A percentile compares a stretch with the other conserved stretches of the same genome.
Evolutionary conservation across 2,329 filamentous ascomycete species (phyloP).

Genomic region (Fusarium nurragi): DNA sequence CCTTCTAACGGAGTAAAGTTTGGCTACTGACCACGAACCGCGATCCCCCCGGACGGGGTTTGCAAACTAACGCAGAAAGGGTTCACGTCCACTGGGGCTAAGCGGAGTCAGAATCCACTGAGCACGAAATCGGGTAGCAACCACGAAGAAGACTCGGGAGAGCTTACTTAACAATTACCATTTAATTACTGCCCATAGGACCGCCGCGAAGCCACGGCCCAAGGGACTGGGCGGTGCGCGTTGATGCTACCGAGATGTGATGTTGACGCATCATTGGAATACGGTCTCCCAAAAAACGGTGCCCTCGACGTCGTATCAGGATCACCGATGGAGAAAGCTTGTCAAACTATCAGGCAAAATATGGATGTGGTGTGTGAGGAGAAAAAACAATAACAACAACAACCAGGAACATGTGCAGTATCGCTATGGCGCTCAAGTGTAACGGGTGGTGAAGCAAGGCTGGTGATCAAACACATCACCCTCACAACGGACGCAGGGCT

Average conservation of each 20-base stretch:
- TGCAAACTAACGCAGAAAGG: background rate
- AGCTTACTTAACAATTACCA: constrained; percentile 17
- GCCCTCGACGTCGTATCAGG: constrained; percentile 1
- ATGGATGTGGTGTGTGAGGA: constrained; percentile 18
- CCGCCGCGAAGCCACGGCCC: background rate
- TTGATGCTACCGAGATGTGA: background rate
- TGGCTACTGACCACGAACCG: constrained; percentile 1
- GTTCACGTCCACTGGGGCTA: constrained; percentile 1
- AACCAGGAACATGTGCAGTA: constrained; percentile 19
- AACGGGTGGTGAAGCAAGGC: constrained; percentile 7
- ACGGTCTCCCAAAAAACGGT: constrained; percentile 4
- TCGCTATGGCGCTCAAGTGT: constrained; percentile 9
- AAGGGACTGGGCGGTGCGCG: background rate
- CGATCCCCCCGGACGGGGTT: constrained; percentile 16
- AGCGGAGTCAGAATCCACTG: constrained; percentile 6
- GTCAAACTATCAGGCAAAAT: background rate
- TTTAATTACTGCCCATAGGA: background rate
- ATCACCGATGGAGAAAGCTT: constrained; percentile 5
- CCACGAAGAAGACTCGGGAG: constrained; percentile 24
- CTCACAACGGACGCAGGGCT: constrained; percentile 35
- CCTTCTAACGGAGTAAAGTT: constrained; percentile 2
- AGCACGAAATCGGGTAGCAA: constrained; percentile 2
- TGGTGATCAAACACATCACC: constrained; percentile 21
- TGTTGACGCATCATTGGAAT: background rate
- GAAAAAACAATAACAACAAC: background rate